phyloP scores from a whole-genome alignment of 441 rosid species.

The Pelargonium exstipulatum region DNA sequence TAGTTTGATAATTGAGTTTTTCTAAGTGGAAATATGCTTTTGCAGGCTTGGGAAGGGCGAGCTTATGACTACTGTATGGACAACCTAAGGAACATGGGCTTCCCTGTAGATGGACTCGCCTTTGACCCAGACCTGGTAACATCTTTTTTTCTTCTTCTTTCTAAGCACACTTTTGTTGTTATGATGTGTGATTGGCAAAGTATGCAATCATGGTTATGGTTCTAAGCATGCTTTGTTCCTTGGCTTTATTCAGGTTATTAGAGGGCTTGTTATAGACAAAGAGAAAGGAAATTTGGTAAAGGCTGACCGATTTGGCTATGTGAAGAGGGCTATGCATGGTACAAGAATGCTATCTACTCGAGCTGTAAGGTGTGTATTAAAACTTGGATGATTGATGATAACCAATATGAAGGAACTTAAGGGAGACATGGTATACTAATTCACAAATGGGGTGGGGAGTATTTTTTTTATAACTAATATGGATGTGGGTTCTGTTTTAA shows the following conservation, averaged over 20 bases:
- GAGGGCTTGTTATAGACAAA: slow-evolving; percentile 97
- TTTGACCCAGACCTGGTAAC: slow-evolving; percentile 84
- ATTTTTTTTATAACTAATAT: too few species aligned
- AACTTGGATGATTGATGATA: slow-evolving; percentile 10
- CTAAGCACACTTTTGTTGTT: background rate
- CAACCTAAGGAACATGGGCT: slow-evolving; percentile 74
- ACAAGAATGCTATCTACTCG: slow-evolving; percentile 79
- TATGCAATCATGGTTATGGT: slow-evolving; percentile 13
- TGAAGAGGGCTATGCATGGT: slow-evolving; percentile 95
- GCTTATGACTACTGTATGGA: slow-evolving; percentile 97
- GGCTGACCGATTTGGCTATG: slow-evolving; percentile 94
- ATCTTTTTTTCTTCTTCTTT: slow-evolving; percentile 17
- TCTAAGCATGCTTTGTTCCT: background rate
- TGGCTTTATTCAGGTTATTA: slow-evolving; percentile 48
- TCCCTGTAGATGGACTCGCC: slow-evolving; percentile 82
- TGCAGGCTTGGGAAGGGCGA: slow-evolving; percentile 97
- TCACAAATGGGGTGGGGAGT: too few species aligned
- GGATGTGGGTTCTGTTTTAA: too few species aligned
- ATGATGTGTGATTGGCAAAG: slow-evolving; percentile 10
- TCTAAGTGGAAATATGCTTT: slow-evolving; percentile 18
- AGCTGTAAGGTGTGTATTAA: slow-evolving; percentile 55
- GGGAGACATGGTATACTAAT: background rate
- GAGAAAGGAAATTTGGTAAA: slow-evolving; percentile 91
- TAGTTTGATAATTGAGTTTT: slow-evolving; percentile 3
- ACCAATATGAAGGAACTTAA: slow-evolving; percentile 5